phyloP scores from a whole-genome alignment of 768 basidiomycete genomes.

The Hysterangium stoloniferum region DNA sequence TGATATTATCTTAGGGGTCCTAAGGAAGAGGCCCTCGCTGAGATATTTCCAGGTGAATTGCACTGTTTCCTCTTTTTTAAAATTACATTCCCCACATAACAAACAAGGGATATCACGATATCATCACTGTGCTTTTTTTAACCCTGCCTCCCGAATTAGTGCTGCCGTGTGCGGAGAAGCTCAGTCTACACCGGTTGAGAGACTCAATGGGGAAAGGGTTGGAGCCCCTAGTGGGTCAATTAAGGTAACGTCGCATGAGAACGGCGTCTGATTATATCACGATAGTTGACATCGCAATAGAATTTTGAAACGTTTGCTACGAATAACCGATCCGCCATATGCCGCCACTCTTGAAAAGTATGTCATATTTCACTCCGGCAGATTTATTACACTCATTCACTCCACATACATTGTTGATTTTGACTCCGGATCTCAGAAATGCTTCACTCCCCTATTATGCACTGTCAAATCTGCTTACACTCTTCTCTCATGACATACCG shows the following conservation, averaged over 20 bases:
- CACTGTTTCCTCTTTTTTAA: background rate
- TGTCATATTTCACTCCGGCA: conserved; percentile 17
- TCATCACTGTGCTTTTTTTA: conserved; percentile 75
- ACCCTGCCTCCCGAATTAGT: conserved; percentile 59
- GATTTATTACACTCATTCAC: background rate
- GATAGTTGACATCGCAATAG: conserved; percentile 28
- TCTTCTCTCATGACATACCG: conserved; percentile 90
- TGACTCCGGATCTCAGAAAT: conserved; percentile 33
- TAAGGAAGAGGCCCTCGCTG: conserved; percentile 63
- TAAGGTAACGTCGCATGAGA: conserved; percentile 39
- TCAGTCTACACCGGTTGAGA: conserved; percentile 70
- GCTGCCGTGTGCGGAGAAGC: conserved; percentile 53
- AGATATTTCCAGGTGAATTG: conserved; percentile 72
- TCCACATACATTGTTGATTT: conserved; percentile 1
- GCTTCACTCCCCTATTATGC: conserved; percentile 85
- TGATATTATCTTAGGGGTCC: conserved; percentile 62
- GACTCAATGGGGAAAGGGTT: conserved; percentile 85
- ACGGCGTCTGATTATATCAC: background rate
- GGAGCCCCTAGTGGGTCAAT: conserved; percentile 75
- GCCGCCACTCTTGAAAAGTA: conserved; percentile 63
- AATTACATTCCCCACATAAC: background rate
- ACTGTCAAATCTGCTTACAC: conserved; percentile 80
- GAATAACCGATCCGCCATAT: conserved; percentile 60
- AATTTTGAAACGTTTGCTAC: conserved; percentile 65
- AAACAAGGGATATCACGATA: conserved; percentile 82